These are phyloP conservation scores for Tothia fuscella DNA, from an alignment of 2,329 filamentous ascomycete species.

Conservation along the genomic window DNA sequence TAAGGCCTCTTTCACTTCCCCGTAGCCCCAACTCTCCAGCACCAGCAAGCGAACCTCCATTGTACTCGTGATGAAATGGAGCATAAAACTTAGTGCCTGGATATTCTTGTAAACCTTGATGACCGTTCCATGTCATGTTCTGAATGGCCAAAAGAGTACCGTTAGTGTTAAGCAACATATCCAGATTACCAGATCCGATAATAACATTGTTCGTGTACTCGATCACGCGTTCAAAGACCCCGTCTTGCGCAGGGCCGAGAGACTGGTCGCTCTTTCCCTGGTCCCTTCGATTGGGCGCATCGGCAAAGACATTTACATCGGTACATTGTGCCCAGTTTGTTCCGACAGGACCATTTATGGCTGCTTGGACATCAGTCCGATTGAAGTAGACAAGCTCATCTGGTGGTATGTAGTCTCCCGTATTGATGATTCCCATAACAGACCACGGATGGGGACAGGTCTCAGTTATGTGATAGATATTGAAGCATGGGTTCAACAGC, in stretches of 20 bases:
- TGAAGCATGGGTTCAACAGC: conserved; percentile 38
- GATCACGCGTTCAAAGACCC: conserved; percentile 36
- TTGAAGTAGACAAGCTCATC: conserved; percentile 36
- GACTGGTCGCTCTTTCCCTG: conserved; percentile 22
- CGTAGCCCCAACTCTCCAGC: conserved; percentile 30
- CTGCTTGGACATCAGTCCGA: conserved; percentile 37
- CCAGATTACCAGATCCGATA: conserved; percentile 37
- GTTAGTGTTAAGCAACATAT: conserved; percentile 38
- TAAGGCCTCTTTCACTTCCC: conserved; percentile 32
- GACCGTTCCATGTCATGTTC: conserved; percentile 42
- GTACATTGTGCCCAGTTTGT: conserved; percentile 33
- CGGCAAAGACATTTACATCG: conserved; percentile 28
- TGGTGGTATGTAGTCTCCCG: conserved; percentile 27
- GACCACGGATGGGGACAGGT: conserved; percentile 32
- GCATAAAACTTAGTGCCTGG: conserved; percentile 30
- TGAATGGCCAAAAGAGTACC: conserved; percentile 41
- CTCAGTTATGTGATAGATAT: conserved; percentile 31
- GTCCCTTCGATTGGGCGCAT: conserved; percentile 19
- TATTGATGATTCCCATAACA: conserved; percentile 27
- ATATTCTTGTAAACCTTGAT: conserved; percentile 33
- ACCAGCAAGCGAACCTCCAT: conserved; percentile 27
- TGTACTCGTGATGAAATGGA: conserved; percentile 33
- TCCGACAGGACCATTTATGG: conserved; percentile 35
- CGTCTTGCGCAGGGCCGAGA: conserved; percentile 26
- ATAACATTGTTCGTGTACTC: conserved; percentile 41